phyloP scores from a whole-genome alignment of 306 rosid species.

The Aeschynomene evenia region DNA sequence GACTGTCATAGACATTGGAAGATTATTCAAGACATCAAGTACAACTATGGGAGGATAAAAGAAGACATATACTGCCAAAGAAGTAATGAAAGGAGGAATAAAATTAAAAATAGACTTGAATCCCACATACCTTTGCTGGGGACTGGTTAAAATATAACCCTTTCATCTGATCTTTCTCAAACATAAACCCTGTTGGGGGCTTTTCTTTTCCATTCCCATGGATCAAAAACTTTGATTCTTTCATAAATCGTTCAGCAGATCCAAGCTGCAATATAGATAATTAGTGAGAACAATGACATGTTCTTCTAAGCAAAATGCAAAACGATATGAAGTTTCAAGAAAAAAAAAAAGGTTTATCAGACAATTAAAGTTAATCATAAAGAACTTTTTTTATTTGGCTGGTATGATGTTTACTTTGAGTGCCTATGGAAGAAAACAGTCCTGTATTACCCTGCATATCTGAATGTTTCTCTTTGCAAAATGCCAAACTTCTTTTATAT shows the following conservation, averaged over 20 bases:
- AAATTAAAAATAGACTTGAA: conserved; percentile 10
- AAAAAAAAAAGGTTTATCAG: background rate
- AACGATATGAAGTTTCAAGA: background rate
- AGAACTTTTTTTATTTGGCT: conserved; percentile 7
- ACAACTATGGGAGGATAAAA: background rate
- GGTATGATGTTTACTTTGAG: background rate
- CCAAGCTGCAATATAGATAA: conserved; percentile 67
- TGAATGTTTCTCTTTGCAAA: background rate
- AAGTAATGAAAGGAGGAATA: background rate
- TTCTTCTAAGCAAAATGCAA: conserved; percentile 10
- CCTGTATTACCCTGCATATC: background rate
- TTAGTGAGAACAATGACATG: conserved; percentile 20
- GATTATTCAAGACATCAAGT: background rate
- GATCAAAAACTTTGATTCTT: conserved; percentile 79
- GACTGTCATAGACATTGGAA: background rate
- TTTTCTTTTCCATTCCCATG: conserved; percentile 85
- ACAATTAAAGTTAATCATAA: background rate
- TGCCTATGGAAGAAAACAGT: conserved; percentile 1
- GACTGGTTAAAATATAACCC: conserved; percentile 95
- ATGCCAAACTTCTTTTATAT: background rate
- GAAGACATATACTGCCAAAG: background rate
- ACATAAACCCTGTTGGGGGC: conserved; percentile 95
- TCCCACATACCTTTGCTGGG: conserved; percentile 65
- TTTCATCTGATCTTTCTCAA: conserved; percentile 97
- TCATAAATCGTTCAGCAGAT: conserved; percentile 76